Percentiles rank a stretch among this genome's conserved stretches.
phyloP scores from a whole-genome alignment of 2,329 filamentous ascomycete species.

The Chalaropsis thielavioides region DNA sequence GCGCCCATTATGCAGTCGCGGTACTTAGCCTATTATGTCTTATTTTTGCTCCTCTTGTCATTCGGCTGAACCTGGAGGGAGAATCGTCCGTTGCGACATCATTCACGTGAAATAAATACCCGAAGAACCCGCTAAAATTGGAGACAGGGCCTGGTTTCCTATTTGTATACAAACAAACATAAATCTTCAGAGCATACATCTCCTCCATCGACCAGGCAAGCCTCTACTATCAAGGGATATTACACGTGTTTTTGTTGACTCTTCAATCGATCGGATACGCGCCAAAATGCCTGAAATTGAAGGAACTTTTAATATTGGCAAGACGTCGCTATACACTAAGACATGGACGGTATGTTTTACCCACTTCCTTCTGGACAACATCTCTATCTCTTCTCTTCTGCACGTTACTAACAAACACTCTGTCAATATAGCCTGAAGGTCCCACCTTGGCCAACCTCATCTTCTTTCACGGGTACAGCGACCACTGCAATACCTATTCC shows the following conservation, averaged over 20 bases:
- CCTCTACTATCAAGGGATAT: not conserved
- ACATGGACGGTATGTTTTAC: constrained; percentile 41
- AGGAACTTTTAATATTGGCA: constrained; percentile 34
- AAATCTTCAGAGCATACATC: not conserved
- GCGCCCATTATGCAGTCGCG: too few relatives aligned
- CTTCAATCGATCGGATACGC: not conserved
- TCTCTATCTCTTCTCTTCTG: not conserved
- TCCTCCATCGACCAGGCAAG: not conserved
- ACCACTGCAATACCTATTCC: constrained; percentile 67
- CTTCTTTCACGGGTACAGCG: constrained; percentile 81
- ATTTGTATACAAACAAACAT: not conserved
- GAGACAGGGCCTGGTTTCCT: not conserved
- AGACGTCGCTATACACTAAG: constrained; percentile 38
- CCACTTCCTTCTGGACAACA: not conserved
- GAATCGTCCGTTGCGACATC: not conserved
- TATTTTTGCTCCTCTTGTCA: not conserved
- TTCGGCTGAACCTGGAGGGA: not conserved
- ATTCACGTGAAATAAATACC: not conserved
- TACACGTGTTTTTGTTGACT: not conserved
- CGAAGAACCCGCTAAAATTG: not conserved
- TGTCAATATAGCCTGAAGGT: constrained; percentile 34
- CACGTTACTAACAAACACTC: constrained; percentile 12
- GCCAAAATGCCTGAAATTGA: constrained; percentile 27
- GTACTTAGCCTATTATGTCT: too few relatives aligned
- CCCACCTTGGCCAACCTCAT: constrained; percentile 55